A percentile compares a stretch with the other conserved stretches of the same genome.
Evolutionary conservation across 345 rosid species (phyloP).

Genomic region (Lepidium africanum): DNA sequence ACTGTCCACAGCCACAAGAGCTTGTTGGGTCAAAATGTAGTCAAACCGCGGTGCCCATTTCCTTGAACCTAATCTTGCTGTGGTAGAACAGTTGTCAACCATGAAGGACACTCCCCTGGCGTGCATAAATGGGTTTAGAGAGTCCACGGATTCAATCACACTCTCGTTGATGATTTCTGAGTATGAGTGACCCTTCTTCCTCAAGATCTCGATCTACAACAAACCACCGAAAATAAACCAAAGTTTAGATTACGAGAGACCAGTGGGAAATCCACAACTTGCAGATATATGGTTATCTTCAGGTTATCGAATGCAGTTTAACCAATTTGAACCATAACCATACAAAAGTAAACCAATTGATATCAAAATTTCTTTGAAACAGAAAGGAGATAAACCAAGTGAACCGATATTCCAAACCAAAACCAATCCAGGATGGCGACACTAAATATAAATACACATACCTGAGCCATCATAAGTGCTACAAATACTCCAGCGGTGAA

Average conservation of each 20-base stretch:
- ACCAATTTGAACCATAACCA: neutral
- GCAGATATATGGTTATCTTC: neutral
- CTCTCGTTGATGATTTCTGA: conserved; percentile 94
- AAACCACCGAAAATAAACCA: neutral
- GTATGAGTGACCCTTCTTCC: conserved; percentile 93
- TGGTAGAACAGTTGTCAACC: conserved; percentile 95
- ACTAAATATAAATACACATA: conserved; percentile 14
- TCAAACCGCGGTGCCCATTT: conserved; percentile 96
- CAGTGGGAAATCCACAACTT: neutral
- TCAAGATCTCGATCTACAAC: conserved; percentile 75
- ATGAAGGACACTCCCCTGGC: conserved; percentile 95
- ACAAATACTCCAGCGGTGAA: conserved; percentile 89
- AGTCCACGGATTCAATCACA: conserved; percentile 87
- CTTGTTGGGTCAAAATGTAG: conserved; percentile 75
- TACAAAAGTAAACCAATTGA: neutral
- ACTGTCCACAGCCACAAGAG: conserved; percentile 62
- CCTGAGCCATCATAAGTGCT: conserved; percentile 99
- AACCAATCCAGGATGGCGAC: neutral
- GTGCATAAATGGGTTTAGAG: conserved; percentile 92
- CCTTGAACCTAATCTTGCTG: conserved; percentile 88
- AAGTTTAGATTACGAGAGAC: neutral
- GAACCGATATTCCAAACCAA: neutral
- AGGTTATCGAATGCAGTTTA: neutral
- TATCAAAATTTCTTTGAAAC: too few relatives aligned
- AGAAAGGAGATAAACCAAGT: too few relatives aligned